These are phyloP conservation scores for Astrocystis sublimbata DNA, from an alignment of 495 filamentous ascomycete species.

Conservation along the genomic window DNA sequence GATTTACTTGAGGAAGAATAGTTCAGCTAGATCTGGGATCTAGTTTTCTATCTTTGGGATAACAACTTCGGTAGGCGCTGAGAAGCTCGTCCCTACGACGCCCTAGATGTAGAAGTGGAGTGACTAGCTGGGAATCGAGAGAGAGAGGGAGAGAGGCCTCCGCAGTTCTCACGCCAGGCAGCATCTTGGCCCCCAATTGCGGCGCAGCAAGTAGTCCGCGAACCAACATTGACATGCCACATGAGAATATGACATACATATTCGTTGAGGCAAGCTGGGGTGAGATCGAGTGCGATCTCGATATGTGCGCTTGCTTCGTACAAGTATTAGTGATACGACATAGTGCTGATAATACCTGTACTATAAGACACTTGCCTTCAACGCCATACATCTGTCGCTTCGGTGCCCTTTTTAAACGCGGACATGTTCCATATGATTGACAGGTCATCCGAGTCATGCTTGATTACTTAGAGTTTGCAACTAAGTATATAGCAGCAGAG, in stretches of 20 bases:
- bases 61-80: background rate
- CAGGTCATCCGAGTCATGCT: too few relatives aligned
- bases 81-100: background rate
- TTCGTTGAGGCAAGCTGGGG: too few relatives aligned
- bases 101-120: background rate
- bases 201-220: slow-evolving; percentile 9
- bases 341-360: too few relatives aligned
- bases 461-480: too few relatives aligned
- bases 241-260: too few relatives aligned
- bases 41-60: background rate
- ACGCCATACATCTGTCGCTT: too few relatives aligned
- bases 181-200: slow-evolving; percentile 14
- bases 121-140: background rate
- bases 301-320: background rate
- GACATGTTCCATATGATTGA: too few relatives aligned
- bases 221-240: background rate
- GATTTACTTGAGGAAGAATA: background rate
- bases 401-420: too few relatives aligned
- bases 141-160: too few relatives aligned
- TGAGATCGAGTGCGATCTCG: background rate
- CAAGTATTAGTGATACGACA: too few relatives aligned
- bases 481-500: too few relatives aligned
- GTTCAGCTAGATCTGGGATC: background rate
- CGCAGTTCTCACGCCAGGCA: background rate
- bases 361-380: too few relatives aligned